A percentile compares a stretch with the other conserved stretches of the same genome.
phyloP scores from a whole-genome alignment of 345 rosid genomes.

The Boechera retrofracta region DNA sequence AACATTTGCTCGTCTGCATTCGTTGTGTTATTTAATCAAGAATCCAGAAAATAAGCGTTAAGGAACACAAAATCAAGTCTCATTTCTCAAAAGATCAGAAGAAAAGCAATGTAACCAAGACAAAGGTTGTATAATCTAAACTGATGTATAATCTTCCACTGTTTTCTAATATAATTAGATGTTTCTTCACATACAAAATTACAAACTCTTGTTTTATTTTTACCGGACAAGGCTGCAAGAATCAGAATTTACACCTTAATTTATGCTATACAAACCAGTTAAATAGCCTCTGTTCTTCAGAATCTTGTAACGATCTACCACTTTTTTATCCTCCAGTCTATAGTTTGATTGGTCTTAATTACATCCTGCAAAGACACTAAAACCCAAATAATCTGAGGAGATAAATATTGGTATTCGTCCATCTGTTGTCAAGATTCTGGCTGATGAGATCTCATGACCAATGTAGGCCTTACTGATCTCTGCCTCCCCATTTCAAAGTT shows the following conservation, averaged over 20 bases:
- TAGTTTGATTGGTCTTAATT: slow-evolving; percentile 12
- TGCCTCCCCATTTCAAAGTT: slow-evolving; percentile 71
- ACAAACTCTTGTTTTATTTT: neutral
- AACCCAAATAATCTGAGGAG: neutral
- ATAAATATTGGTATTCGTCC: neutral
- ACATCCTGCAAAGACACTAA: slow-evolving; percentile 25
- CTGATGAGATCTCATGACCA: slow-evolving; percentile 45
- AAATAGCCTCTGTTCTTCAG: slow-evolving; percentile 11
- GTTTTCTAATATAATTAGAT: slow-evolving; percentile 23
- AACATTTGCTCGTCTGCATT: neutral
- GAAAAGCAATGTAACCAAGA: slow-evolving; percentile 2
- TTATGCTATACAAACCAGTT: slow-evolving; percentile 5
- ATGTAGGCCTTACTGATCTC: slow-evolving; percentile 63
- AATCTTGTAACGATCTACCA: slow-evolving; percentile 16
- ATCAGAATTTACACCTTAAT: slow-evolving; percentile 22
- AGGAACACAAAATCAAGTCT: neutral
- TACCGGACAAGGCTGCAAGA: slow-evolving; percentile 11
- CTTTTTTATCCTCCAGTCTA: slow-evolving; percentile 1
- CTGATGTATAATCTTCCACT: slow-evolving; percentile 17
- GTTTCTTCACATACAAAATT: slow-evolving; percentile 10
- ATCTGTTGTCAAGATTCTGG: slow-evolving; percentile 26
- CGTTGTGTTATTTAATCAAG: slow-evolving; percentile 5
- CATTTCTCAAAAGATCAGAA: neutral
- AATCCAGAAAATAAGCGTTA: slow-evolving; percentile 11
- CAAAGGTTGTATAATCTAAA: slow-evolving; percentile 16